These are phyloP conservation scores for Phytophthora hybrid DNA, from an alignment of 352 stramenopile genomes.

Conservation along the genomic window DNA sequence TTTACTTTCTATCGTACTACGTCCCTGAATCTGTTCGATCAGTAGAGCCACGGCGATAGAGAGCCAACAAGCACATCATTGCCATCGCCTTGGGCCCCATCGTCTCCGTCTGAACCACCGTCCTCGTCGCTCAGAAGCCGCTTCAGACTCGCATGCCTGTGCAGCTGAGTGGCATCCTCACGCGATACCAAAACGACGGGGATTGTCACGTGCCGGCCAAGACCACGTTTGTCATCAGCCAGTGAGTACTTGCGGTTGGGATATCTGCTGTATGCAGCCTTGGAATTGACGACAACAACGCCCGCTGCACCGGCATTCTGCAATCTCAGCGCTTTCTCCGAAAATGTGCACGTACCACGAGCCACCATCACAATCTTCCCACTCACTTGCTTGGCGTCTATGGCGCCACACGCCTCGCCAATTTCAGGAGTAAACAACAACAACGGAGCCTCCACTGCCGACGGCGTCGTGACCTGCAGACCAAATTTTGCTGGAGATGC, in stretches of 20 bases:
- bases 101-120: not conserved
- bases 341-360: slow-evolving; percentile 80
- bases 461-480: slow-evolving; percentile 46
- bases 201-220: slow-evolving; percentile 64
- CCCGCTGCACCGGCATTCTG: slow-evolving; percentile 64
- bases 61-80: slow-evolving; percentile 45
- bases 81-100: slow-evolving; percentile 1
- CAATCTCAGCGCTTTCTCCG: slow-evolving; percentile 73
- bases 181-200: slow-evolving; percentile 74
- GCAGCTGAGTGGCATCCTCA: slow-evolving; percentile 59
- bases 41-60: slow-evolving; percentile 75
- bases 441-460: slow-evolving; percentile 66
- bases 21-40: not conserved
- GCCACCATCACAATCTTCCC: slow-evolving; percentile 77
- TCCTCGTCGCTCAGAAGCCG: slow-evolving; percentile 20
- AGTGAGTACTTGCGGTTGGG: slow-evolving; percentile 72
- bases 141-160: slow-evolving; percentile 40
- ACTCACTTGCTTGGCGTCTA: slow-evolving; percentile 42
- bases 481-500: slow-evolving; percentile 78
- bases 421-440: slow-evolving; percentile 51
- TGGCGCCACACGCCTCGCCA: slow-evolving; percentile 55
- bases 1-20: slow-evolving; percentile 38
- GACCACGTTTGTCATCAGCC: slow-evolving; percentile 57
- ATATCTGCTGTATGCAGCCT: slow-evolving; percentile 45
- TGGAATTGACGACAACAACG: slow-evolving; percentile 80